These are phyloP conservation scores for Hypsizygus marmoreus DNA, from an alignment of 768 basidiomycete genomes.

Conservation along the genomic window DNA sequence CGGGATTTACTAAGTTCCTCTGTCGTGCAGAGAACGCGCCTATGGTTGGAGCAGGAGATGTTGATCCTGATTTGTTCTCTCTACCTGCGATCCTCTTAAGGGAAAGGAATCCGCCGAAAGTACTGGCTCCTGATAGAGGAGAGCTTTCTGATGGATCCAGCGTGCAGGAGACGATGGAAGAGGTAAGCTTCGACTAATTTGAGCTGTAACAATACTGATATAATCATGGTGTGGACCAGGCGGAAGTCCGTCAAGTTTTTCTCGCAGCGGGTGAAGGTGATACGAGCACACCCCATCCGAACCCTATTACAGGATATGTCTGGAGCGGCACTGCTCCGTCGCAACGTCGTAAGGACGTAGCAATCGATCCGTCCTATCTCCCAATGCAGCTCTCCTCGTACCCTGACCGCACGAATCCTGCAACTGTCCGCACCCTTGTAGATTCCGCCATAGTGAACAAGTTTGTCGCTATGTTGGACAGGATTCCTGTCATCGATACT, in stretches of 20 bases:
- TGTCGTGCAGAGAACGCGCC: conserved; percentile 90
- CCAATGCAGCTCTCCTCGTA: conserved; percentile 82
- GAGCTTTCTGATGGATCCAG: conserved; percentile 21
- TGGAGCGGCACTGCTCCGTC: conserved; percentile 89
- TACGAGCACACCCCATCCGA: conserved; percentile 46
- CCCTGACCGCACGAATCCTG: conserved; percentile 42
- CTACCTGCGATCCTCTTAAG: conserved; percentile 73
- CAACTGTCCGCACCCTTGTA: conserved; percentile 45
- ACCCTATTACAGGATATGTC: conserved; percentile 82
- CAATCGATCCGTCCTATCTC: conserved; percentile 83
- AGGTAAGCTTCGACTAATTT: conserved; percentile 13
- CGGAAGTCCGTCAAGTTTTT: conserved; percentile 29
- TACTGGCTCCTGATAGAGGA: conserved; percentile 26
- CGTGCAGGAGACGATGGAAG: conserved; percentile 16
- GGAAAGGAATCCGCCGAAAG: conserved; percentile 51
- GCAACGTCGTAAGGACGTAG: conserved; percentile 84
- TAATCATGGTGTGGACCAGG: conserved; percentile 18
- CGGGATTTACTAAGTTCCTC: conserved; percentile 83
- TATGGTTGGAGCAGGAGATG: conserved; percentile 80
- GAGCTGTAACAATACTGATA: background rate
- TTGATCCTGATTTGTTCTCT: conserved; percentile 75
- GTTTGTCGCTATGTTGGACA: conserved; percentile 71
- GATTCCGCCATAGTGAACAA: conserved; percentile 56
- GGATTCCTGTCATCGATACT: conserved; percentile 92
- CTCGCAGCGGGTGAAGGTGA: conserved; percentile 16